Base-by-base conservation (phyloP, 345 rosid species). In the Citrus australasica region DNA sequence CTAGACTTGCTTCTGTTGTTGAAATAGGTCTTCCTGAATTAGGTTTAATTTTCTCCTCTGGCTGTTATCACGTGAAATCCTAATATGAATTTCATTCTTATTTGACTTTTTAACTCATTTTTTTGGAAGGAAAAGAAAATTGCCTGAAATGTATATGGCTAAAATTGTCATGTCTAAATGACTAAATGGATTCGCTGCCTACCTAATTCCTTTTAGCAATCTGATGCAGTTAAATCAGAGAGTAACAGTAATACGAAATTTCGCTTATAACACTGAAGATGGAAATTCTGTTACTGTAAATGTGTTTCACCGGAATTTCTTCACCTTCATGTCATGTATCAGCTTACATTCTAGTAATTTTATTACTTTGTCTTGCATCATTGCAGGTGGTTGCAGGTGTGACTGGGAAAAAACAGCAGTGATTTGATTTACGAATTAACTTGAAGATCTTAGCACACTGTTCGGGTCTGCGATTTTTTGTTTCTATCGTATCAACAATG, bases 321-420 rank as follows among this genome's bases (percentile, higher is more conserved):
- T 16, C 10, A 53, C 24, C 51, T 46, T 46, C 17, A 13, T 13
- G 17, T 14, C 19, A 22, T 60, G 7, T 56, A 17, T 14, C 14
- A 51, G 30, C 28, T 13, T 65, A 17, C 14, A 2, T 33, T 59
- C 14, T 16, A 5, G 32, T 69, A 16, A 16, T 35, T 28, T 64
- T 73, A 2, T 9, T 55, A n/a, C 63, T 71, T 73, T 58, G 13
- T 71, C 76, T 56, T 40, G 69, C 67, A 27, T 75, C 62, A 78
- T 74, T 82, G 85, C 87, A 94, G 98, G 95, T 92, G 66, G 87
- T 93, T 76, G 95, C 94, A 17, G 98, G 97, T 40, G 90, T 92
- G 85, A 90, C 93, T 42, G 95, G 98, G 71, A 94, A 94, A 87
- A 88, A 84, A 78, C 82, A 88, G 78, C 75, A 63, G 32, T 89